Percentiles rank a stretch among this genome's conserved stretches.
Evolutionary conservation across 495 filamentous ascomycete genomes (phyloP).

Genomic region (Aspergillus egyptiacus): DNA sequence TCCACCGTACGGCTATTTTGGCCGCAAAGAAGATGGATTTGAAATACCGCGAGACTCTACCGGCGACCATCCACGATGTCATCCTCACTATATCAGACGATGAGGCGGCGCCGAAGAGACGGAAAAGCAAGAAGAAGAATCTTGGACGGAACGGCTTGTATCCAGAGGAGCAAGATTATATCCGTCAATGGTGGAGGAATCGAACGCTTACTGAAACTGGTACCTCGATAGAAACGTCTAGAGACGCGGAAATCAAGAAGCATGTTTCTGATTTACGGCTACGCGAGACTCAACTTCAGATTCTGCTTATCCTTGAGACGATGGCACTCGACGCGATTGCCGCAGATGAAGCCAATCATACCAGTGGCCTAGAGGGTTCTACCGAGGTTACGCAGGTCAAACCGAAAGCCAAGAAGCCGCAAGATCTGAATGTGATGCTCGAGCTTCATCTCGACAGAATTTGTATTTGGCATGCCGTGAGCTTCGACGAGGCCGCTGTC

Average conservation of each 20-base stretch:
- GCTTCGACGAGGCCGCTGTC: constrained; percentile 42
- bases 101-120: constrained; percentile 47
- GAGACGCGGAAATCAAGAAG: constrained; percentile 49
- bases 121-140: constrained; percentile 59
- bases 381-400: constrained; percentile 28
- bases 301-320: constrained; percentile 84
- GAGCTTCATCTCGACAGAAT: constrained; percentile 85
- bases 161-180: constrained; percentile 63
- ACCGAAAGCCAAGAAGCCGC: constrained; percentile 43
- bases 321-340: constrained; percentile 58
- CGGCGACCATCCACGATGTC: constrained; percentile 58
- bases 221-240: constrained; percentile 32
- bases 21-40: constrained; percentile 72
- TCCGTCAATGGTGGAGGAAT: constrained; percentile 73
- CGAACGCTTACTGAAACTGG: constrained; percentile 38
- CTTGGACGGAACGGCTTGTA: constrained; percentile 74
- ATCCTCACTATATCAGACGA: constrained; percentile 59
- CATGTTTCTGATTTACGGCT: constrained; percentile 61
- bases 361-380: constrained; percentile 19
- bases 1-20: constrained; percentile 65
- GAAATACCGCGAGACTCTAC: constrained; percentile 77
- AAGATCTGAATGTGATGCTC: constrained; percentile 58
- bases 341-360: constrained; percentile 28
- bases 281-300: constrained; percentile 82
- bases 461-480: constrained; percentile 92